Percentiles rank a stretch among this genome's conserved stretches.
These are phyloP conservation scores for Lagenidium giganteum DNA, from an alignment of 352 stramenopile species.

Conservation along the genomic window DNA sequence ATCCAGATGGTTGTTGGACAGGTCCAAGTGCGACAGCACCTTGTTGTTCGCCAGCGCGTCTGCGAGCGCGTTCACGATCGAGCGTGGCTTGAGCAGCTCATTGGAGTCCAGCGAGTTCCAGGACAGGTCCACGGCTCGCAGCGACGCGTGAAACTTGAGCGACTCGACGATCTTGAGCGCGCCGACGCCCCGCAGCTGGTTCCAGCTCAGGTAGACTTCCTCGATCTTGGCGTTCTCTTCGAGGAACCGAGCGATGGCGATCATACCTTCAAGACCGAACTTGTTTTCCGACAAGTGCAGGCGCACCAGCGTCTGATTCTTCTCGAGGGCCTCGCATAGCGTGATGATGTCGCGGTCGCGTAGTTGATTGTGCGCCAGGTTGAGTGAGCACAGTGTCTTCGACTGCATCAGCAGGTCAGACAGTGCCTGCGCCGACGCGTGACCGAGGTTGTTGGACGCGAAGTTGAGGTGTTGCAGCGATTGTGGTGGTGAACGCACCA, in stretches of 20 bases:
- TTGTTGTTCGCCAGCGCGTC: conserved; percentile 78
- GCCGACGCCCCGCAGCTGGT: conserved; percentile 60
- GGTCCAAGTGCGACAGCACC: conserved; percentile 54
- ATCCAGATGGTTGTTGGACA: conserved; percentile 72
- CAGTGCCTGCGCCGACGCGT: conserved; percentile 30
- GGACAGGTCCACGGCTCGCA: conserved; percentile 67
- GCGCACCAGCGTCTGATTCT: conserved; percentile 56
- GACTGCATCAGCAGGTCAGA: conserved; percentile 31
- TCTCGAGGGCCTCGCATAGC: conserved; percentile 71
- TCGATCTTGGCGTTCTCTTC: conserved; percentile 74
- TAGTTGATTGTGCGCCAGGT: conserved; percentile 62
- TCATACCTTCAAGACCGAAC: conserved; percentile 52
- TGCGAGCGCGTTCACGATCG: conserved; percentile 46
- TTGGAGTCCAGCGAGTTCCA: conserved; percentile 72
- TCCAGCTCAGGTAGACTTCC: conserved; percentile 75
- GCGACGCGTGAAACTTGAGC: conserved; percentile 65
- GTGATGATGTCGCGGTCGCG: conserved; percentile 52
- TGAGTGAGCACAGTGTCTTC: conserved; percentile 52
- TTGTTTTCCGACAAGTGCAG: conserved; percentile 73
- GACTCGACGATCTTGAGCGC: conserved; percentile 70
- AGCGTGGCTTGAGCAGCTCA: conserved; percentile 29
- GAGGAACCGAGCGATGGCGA: conserved; percentile 62
- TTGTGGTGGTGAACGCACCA: conserved; percentile 12
- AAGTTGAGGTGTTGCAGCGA: conserved; percentile 58
- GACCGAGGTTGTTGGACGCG: conserved; percentile 50